Base-by-base conservation (phyloP, 768 basidiomycete species). In the Tulasnella sp. region DNA sequence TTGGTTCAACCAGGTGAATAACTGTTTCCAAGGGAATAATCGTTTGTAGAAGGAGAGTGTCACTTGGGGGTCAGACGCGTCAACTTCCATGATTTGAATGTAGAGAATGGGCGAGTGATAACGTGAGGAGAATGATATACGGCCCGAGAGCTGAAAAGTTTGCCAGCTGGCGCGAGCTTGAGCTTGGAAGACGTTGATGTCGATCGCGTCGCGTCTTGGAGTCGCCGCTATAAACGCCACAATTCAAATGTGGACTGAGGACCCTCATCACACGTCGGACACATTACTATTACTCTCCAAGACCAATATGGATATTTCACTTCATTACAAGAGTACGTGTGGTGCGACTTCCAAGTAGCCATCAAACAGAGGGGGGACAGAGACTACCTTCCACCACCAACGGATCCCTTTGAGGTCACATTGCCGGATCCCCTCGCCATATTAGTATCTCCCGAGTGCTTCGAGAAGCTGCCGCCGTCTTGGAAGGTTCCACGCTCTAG, bases 1-100 rank as follows among this genome's bases (percentile, higher is more conserved):
- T 63, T 97, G 94, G 68, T 97, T 97, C 22, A 99, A 77, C 96
- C 96, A 99, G 60, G 80, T 78, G 72, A 85, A 97, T 63, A 98
- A 79, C 0, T 90, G 85, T 68, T 92, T 87, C 79, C 90, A 98
- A 2, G 96, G 96, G 70, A 94, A 97, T 1, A 98, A 75, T 46
- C 91, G 80, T 44, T 83, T 78, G 73, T 99, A 98, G 71, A 92
- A 99, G 9, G 78, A 75, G 22, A 78, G 70, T 82, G 85, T 85
- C 52, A 84, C 74, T 66, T 84, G 80, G 12, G 81, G 79, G 0
- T 82, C 78, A 34, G 70, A 65, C 12, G 72, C 34, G 49, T 68
- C 66, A 42, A 62, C 44, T 55, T 65, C 63, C 24, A 63, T 58
- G 17, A 38, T 21, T 48, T n/a, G 27, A 21, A 48, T 29, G 7